Conservation (phyloP, 2,329 filamentous ascomycete species). For the Periconia sp. region DNA sequence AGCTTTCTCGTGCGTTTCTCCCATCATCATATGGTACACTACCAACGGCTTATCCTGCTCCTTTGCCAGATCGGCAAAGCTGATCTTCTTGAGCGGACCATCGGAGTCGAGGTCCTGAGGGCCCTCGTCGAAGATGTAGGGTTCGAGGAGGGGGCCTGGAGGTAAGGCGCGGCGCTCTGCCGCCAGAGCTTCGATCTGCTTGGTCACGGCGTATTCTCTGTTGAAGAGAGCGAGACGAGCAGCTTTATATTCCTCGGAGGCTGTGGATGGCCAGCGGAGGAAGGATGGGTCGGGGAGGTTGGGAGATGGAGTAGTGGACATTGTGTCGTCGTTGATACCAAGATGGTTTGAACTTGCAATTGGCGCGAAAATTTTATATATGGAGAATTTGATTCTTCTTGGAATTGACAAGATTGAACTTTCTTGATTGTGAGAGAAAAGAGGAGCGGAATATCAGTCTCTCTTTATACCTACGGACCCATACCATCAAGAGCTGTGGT, state of each 20-base stretch:
- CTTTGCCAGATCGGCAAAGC: slow-evolving; percentile 11
- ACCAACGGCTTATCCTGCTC: slow-evolving; percentile 9
- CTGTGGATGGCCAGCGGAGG: slow-evolving; percentile 12
- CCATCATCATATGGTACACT: slow-evolving; percentile 22
- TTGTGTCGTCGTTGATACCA: no score
- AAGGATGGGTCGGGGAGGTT: slow-evolving; percentile 8
- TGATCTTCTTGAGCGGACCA: slow-evolving; percentile 2
- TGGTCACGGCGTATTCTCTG: slow-evolving; percentile 11
- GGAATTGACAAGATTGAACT: no score
- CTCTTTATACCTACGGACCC: no score
- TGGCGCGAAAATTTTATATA: no score
- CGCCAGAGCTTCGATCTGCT: slow-evolving; percentile 14
- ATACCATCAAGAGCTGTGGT: no score
- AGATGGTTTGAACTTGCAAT: no score
- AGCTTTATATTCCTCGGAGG: slow-evolving; percentile 12
- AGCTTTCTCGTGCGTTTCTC: slow-evolving; percentile 7
- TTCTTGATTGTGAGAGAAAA: no score
- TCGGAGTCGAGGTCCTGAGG: slow-evolving; percentile 6
- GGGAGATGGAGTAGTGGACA: no score
- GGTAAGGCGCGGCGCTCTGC: slow-evolving; percentile 16
- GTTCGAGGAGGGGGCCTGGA: slow-evolving; percentile 9
- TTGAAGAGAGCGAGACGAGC: slow-evolving; percentile 14
- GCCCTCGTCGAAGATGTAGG: slow-evolving; percentile 15
- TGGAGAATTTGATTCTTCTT: no score
- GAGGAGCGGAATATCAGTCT: no score